These are phyloP conservation scores for Angophora floribunda DNA, from an alignment of 345 rosid genomes.

Conservation along the genomic window DNA sequence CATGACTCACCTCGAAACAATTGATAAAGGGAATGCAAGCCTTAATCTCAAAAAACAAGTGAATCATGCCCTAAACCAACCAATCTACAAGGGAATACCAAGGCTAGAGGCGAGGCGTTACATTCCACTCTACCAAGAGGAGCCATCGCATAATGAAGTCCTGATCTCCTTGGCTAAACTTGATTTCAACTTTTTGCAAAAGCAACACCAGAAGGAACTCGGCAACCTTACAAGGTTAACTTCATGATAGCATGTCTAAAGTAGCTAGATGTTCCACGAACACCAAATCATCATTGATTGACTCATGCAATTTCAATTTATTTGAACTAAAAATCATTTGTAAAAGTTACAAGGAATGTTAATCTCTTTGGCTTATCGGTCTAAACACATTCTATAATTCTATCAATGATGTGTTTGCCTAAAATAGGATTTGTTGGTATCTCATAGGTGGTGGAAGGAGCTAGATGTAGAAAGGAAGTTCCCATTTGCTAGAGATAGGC, in stretches of 20 bases:
- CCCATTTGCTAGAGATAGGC: no score
- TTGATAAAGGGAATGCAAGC: neutral
- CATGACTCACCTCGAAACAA: slow-evolving; percentile 1
- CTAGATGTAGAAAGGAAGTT: no score
- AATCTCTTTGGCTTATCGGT: no score
- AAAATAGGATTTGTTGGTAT: no score
- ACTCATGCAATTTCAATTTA: neutral
- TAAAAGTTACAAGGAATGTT: neutral
- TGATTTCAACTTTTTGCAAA: neutral
- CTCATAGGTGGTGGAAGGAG: no score
- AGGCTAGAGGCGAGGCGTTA: neutral
- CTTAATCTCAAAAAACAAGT: neutral
- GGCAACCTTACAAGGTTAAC: neutral
- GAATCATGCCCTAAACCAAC: neutral
- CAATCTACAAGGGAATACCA: neutral
- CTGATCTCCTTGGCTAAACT: neutral
- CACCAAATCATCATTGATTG: neutral
- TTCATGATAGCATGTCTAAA: neutral
- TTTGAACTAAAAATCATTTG: neutral
- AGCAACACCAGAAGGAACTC: neutral
- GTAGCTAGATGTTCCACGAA: neutral
- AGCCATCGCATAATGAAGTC: neutral
- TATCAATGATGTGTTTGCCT: no score
- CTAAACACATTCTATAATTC: no score
- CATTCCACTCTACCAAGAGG: neutral